Evolutionary conservation across 192 early-diverging fungal genomes (phyloP).

Genomic region (Jimgerdemannia flammicorona): DNA sequence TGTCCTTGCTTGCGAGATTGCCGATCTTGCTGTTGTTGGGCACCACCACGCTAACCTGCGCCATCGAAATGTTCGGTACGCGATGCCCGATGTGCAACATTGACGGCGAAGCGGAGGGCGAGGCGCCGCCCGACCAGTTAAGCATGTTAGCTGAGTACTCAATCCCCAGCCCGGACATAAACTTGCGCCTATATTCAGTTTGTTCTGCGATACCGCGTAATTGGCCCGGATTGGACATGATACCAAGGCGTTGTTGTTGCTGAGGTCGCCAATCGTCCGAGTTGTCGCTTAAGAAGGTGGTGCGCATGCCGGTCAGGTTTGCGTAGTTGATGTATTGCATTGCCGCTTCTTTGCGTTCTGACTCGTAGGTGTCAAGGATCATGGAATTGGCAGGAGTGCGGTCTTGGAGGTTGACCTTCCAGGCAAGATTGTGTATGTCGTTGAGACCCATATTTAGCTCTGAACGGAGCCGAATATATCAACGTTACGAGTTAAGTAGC

Average conservation of each 20-base stretch:
- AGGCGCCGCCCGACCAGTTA: not conserved
- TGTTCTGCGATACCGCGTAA: not conserved
- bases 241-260: not conserved
- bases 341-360: not conserved
- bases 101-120: not conserved
- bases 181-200: not conserved
- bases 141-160: not conserved
- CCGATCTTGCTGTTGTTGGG: not conserved
- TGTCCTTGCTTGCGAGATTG: not conserved
- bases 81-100: not conserved
- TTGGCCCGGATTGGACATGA: not conserved
- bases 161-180: not conserved
- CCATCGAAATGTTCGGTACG: not conserved
- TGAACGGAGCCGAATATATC: not conserved
- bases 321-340: not conserved
- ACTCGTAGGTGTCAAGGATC: not conserved
- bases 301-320: not conserved
- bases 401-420: not conserved
- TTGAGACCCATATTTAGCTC: not conserved
- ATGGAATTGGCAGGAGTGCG: not conserved
- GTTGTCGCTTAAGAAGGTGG: not conserved
- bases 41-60: not conserved
- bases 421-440: not conserved
- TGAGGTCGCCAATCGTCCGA: not conserved
- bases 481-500: too few relatives aligned